Percentiles rank a stretch among this genome's conserved stretches.
Conservation (phyloP, 805 yeast species). For the Ogataea glucozyma region DNA sequence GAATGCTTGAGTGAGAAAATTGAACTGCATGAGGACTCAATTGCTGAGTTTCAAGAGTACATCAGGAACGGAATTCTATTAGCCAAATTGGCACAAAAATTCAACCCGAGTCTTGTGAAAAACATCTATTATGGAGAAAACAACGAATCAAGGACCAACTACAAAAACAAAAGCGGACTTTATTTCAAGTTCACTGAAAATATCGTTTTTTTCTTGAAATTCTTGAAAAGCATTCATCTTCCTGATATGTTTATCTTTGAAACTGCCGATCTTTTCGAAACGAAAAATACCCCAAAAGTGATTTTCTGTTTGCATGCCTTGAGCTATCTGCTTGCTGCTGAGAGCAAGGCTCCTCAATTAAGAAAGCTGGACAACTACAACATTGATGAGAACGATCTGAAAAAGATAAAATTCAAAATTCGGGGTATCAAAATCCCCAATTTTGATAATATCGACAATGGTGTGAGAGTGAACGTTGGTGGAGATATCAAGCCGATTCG, state of each 20-base stretch:
- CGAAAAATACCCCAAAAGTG: slow-evolving; percentile 89
- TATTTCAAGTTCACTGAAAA: slow-evolving; percentile 93
- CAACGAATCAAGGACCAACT: slow-evolving; percentile 17
- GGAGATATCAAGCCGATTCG: slow-evolving; percentile 26
- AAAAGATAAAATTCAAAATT: slow-evolving; percentile 66
- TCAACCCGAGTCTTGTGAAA: slow-evolving; percentile 65
- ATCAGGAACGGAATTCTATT: slow-evolving; percentile 82
- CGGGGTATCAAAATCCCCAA: slow-evolving; percentile 74
- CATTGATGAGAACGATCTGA: slow-evolving; percentile 69
- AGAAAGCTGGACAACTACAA: slow-evolving; percentile 58
- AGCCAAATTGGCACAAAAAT: slow-evolving; percentile 72
- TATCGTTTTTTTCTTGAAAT: slow-evolving; percentile 76
- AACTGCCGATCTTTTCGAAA: slow-evolving; percentile 88
- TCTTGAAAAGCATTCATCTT: slow-evolving; percentile 67
- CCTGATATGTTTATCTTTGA: slow-evolving; percentile 91
- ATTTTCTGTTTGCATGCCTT: slow-evolving; percentile 91
- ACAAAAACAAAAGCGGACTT: slow-evolving; percentile 41
- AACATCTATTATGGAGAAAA: slow-evolving; percentile 53
- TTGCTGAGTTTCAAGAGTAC: slow-evolving; percentile 56
- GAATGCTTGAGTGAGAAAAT: slow-evolving; percentile 28
- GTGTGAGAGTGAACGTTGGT: slow-evolving; percentile 36
- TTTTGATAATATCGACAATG: slow-evolving; percentile 49
- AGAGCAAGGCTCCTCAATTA: slow-evolving; percentile 60
- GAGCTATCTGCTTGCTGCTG: slow-evolving; percentile 65
- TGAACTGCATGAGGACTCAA: slow-evolving; percentile 36